These are phyloP conservation scores for Dothiorella sarmentorum DNA, from an alignment of 2,329 filamentous ascomycete species.

Conservation along the genomic window DNA sequence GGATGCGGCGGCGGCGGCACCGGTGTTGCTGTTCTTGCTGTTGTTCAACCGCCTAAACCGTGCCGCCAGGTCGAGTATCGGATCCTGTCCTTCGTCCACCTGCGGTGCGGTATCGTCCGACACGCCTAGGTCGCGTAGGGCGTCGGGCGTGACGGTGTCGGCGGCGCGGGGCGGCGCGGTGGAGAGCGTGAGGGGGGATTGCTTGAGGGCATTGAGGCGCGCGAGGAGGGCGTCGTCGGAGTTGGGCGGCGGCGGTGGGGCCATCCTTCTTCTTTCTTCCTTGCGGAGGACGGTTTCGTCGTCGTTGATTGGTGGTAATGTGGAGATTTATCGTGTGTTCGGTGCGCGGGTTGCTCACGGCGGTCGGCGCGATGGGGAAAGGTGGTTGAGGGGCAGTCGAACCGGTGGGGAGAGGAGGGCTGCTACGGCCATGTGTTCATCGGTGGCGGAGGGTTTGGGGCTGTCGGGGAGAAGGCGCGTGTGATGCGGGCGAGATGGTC, in stretches of 20 bases:
- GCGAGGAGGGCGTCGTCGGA: slow-evolving; percentile 41
- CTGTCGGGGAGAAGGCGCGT: too few species aligned
- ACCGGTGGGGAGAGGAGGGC: not conserved
- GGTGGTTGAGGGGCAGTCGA: not conserved
- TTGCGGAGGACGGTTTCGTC: not conserved
- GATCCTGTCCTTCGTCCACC: slow-evolving; percentile 20
- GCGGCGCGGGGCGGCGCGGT: slow-evolving; percentile 21
- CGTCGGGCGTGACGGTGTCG: not conserved
- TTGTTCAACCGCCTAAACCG: slow-evolving; percentile 33
- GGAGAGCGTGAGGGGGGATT: slow-evolving; percentile 38
- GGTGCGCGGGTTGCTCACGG: not conserved
- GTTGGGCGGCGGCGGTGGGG: not conserved
- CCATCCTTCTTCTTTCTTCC: not conserved
- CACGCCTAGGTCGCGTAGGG: slow-evolving; percentile 4
- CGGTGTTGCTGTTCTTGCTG: not conserved
- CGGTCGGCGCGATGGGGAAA: not conserved
- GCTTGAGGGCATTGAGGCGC: slow-evolving; percentile 48
- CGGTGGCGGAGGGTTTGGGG: not conserved
- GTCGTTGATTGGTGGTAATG: not conserved
- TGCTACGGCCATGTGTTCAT: slow-evolving; percentile 10
- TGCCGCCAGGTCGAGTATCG: slow-evolving; percentile 31
- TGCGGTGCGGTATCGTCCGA: not conserved
- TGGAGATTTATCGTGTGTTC: too few species aligned
- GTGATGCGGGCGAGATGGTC: too few species aligned
- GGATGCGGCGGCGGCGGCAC: not conserved